Evolutionary conservation across 1,284 basidiomycete species (phyloP), one percentile per base, ranked within the genome.

Genomic region (Cryptococcus jaspeensis): DNA sequence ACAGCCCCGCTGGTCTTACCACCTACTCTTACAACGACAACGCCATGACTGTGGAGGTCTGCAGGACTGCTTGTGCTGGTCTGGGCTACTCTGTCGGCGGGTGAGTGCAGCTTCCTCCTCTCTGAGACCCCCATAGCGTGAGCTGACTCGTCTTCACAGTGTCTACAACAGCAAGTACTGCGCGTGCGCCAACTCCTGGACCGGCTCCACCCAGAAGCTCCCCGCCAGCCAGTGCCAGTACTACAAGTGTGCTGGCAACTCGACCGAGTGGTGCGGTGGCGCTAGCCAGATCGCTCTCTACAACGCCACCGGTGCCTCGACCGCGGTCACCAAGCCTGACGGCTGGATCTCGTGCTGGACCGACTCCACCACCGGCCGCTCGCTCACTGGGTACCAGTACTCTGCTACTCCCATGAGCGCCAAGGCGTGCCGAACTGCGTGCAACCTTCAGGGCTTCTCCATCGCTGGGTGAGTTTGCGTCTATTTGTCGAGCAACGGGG

Each of bases 111-210:
- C 28, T 16, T 25, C 25, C 11, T 8, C 23, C 2, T 46, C n/a
- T 16, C 28, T 20, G 32, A 32, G 5, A n/a, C 3, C 20, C 23
- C n/a, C 20, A 46, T 22, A 18, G 35, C 40, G 22, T 8, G 40
- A 22, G 32, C 45, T 46, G 45, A 46, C 45, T 12, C 28, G 28
- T 32, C 32, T 15, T 20, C 9, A 25, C 5, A 55, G 63, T 15
- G 43, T 62, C 41, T 60, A 65, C 47, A 46, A 48, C 36, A 42
- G 56, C 35, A 64, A 62, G 37, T 59, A 62, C 44, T 69, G 67
- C 45, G 60, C 54, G 18, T 69, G 67, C 53, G 67, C 62, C 12
- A 63, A 65, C 55, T 48, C 50, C n/a, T 59, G 63, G 56, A 44
- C 49, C 23, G 59, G 55, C 9, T 38, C 43, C 22, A 41, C 49